Evolutionary conservation across 495 filamentous ascomycete genomes (phyloP).

Genomic region (Jackrogersella minutella): DNA sequence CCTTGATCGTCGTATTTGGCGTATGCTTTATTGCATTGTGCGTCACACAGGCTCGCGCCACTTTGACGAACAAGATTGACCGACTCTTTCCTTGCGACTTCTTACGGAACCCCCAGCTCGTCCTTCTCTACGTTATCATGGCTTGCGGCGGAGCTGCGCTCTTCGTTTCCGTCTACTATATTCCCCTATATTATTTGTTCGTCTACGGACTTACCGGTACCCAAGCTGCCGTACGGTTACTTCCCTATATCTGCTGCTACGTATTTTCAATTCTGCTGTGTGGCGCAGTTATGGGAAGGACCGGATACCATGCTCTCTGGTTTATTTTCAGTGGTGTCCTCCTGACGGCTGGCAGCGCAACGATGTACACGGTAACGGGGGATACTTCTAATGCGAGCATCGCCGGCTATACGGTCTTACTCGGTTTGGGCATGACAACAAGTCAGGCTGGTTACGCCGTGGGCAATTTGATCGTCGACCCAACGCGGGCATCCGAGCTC

Average conservation of each 20-base stretch:
- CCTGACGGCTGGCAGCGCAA: slow-evolving; percentile 52
- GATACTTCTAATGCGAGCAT: slow-evolving; percentile 45
- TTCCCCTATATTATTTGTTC: slow-evolving; percentile 70
- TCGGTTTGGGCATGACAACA: slow-evolving; percentile 59
- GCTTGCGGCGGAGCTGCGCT: slow-evolving; percentile 47
- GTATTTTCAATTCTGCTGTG: slow-evolving; percentile 51
- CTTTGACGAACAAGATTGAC: slow-evolving; percentile 56
- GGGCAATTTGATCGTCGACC: slow-evolving; percentile 54
- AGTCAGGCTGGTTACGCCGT: slow-evolving; percentile 61
- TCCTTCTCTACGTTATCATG: slow-evolving; percentile 55
- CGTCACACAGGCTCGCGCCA: slow-evolving; percentile 59
- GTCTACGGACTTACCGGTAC: slow-evolving; percentile 57
- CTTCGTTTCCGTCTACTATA: slow-evolving; percentile 55
- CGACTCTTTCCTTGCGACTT: slow-evolving; percentile 66
- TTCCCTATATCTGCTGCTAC: slow-evolving; percentile 63
- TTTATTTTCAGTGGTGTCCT: slow-evolving; percentile 58
- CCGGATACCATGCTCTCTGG: slow-evolving; percentile 65
- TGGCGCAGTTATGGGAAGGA: slow-evolving; percentile 56
- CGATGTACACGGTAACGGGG: slow-evolving; percentile 56
- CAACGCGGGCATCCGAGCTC: slow-evolving; percentile 47
- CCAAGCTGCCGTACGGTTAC: slow-evolving; percentile 60
- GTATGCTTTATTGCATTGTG: slow-evolving; percentile 58
- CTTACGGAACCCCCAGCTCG: slow-evolving; percentile 50
- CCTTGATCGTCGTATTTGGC: slow-evolving; percentile 59
- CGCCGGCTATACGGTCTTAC: slow-evolving; percentile 59